Conservation (phyloP, 2,329 filamentous ascomycete genomes). For the Aspergillus aculeatinus region DNA sequence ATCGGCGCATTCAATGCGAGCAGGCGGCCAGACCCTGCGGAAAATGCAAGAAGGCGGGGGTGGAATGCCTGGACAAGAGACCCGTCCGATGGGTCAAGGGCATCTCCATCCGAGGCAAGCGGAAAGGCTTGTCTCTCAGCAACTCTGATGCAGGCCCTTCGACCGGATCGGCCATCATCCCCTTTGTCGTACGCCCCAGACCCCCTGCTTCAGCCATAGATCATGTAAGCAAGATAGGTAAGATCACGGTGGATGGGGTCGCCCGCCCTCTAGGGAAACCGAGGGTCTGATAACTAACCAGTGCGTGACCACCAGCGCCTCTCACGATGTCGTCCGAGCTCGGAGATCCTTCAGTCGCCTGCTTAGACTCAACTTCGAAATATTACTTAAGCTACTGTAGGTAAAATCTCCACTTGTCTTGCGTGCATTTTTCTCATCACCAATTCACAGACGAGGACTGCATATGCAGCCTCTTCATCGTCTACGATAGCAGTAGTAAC, state of each 20-base stretch:
- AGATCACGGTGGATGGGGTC: background rate
- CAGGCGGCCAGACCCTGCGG: constrained; percentile 29
- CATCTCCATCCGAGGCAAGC: constrained; percentile 35
- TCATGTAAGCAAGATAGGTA: background rate
- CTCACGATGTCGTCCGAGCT: constrained; percentile 12
- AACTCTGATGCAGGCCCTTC: constrained; percentile 3
- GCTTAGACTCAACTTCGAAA: constrained; percentile 23
- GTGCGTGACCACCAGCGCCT: background rate
- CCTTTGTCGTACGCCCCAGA: background rate
- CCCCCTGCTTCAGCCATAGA: background rate
- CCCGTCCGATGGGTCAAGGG: constrained; percentile 39
- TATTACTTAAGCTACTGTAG: constrained; percentile 39
- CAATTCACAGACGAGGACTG: constrained; percentile 29
- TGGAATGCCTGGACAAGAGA: constrained; percentile 35
- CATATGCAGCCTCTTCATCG: constrained; percentile 37
- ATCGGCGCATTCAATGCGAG: constrained; percentile 37
- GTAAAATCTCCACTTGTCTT: background rate
- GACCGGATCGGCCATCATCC: background rate
- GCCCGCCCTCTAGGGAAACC: too few species aligned
- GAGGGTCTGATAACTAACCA: background rate
- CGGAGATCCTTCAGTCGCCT: constrained; percentile 13
- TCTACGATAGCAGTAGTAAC: constrained; percentile 37
- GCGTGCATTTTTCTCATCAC: background rate
- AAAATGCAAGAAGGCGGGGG: constrained; percentile 35
- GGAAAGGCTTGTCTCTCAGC: constrained; percentile 27